Conservation (phyloP, 169 alveolate genomes). For the Cryptosporidium canis region DNA sequence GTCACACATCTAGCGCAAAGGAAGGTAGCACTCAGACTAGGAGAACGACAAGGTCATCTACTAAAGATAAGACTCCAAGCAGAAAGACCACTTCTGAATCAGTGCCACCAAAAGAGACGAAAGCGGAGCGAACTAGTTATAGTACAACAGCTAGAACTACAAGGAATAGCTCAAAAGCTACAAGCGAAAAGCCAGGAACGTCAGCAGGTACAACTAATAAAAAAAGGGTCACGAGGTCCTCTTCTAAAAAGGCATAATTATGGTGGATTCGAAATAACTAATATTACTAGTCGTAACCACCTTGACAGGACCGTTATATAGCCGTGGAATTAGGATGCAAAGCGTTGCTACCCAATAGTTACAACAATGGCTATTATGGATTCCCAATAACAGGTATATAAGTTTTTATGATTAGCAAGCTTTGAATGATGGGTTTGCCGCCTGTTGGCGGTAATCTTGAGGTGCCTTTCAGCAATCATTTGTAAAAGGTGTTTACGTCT, state of each 20-base stretch:
- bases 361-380: background rate
- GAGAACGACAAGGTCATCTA: slow-evolving; percentile 31
- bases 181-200: slow-evolving; percentile 7
- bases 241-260: background rate
- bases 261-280: background rate
- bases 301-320: background rate
- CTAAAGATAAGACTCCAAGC: slow-evolving; percentile 31
- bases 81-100: slow-evolving; percentile 43
- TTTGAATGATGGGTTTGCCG: slow-evolving; percentile 5
- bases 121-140: background rate
- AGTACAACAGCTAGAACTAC: background rate
- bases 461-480: background rate
- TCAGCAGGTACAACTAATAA: background rate
- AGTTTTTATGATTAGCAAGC: background rate
- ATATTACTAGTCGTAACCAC: background rate
- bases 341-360: background rate
- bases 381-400: background rate
- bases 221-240: slow-evolving; percentile 57
- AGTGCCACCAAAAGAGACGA: background rate
- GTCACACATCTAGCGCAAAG: background rate
- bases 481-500: slow-evolving; percentile 20
- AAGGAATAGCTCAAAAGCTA: slow-evolving; percentile 11
- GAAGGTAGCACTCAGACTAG: background rate
- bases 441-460: slow-evolving; percentile 32
- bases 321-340: background rate